Evolutionary conservation across 345 rosid species (phyloP), one percentile per base, ranked within the genome.

Genomic region (Lenwebbia sp.): DNA sequence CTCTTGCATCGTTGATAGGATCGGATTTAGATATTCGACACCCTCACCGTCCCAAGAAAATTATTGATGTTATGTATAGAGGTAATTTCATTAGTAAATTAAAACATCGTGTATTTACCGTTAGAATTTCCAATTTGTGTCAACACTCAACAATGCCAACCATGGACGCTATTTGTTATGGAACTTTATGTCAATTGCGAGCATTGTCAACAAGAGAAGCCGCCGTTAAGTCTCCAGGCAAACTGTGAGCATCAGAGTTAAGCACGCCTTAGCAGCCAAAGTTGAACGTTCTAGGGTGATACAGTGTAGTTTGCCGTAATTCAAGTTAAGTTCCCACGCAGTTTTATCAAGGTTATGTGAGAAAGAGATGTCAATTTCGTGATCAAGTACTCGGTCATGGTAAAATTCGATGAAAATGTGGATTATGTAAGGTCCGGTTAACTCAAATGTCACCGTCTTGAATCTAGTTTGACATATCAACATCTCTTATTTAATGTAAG

Each of bases 181-280:
- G 74, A 33, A 28, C 74, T 60, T 28, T 28, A 60, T 60, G 19
- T 60, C 30, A 60, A 60, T n/a, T 13, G 15, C 1, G 3, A 50
- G 14, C 52, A 1, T 50, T 14, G 15, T 28, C 2, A 8, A 60
- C 0, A 1, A 28, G 19, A 4, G 4, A 60, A 60, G 37, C 1
- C 33, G 13, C 70, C 70, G 13, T n/a, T n/a, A 3, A 58, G 4
- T 58, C 37, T 49, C 50, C 28, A n/a, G 28, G 37, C 37, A 58
- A 58, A 12, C 70, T 13, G 6, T 14, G 28, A 13, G 33, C 4
- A 6, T 3, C 1, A 13, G 0, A 58, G 70, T 28, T 0, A 1
- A n/a, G 70, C 17, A 58, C 28, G 13, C 70, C 37, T 58, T n/a
- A 58, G 33, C 33, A 58, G 1, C 28, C 19, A 58, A 58, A n/a